Percentiles rank a stretch among this genome's conserved stretches.
Evolutionary conservation across 1,284 basidiomycete genomes (phyloP).

Genomic region (Cutaneotrichosporon dermatis): DNA sequence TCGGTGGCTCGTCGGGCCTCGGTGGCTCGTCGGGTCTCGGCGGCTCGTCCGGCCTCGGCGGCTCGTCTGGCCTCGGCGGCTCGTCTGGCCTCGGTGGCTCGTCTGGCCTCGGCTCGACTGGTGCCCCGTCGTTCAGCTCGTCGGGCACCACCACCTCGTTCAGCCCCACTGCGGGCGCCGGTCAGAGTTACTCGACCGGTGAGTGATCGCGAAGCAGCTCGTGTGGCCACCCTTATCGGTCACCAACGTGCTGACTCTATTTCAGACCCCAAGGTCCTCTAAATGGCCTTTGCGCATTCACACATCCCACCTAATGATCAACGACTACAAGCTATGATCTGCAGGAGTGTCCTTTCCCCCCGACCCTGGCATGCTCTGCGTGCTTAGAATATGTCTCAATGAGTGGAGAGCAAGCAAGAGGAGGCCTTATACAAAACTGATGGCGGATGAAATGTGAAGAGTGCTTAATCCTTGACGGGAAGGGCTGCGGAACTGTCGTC

Average conservation of each 20-base stretch:
- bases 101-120: neutral
- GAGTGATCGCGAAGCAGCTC: neutral
- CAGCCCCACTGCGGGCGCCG: neutral
- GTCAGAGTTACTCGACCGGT: slow-evolving; percentile 25
- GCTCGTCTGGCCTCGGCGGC: too few relatives aligned
- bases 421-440: slow-evolving; percentile 2
- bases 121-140: neutral
- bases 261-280: slow-evolving; percentile 17
- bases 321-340: slow-evolving; percentile 15
- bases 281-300: slow-evolving; percentile 10
- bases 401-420: too few relatives aligned
- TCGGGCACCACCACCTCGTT: neutral
- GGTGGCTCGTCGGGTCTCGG: too few relatives aligned
- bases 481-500: neutral
- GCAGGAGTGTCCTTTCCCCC: neutral
- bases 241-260: neutral
- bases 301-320: slow-evolving; percentile 10
- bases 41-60: too few relatives aligned
- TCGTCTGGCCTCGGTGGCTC: neutral
- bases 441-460: slow-evolving; percentile 8
- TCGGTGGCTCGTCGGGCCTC: too few relatives aligned
- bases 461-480: neutral
- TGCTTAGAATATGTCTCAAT: too few relatives aligned
- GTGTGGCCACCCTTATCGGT: neutral
- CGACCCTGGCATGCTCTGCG: neutral